These are phyloP conservation scores for Penicillium canescens DNA, from an alignment of 495 filamentous ascomycete species.

Conservation along the genomic window DNA sequence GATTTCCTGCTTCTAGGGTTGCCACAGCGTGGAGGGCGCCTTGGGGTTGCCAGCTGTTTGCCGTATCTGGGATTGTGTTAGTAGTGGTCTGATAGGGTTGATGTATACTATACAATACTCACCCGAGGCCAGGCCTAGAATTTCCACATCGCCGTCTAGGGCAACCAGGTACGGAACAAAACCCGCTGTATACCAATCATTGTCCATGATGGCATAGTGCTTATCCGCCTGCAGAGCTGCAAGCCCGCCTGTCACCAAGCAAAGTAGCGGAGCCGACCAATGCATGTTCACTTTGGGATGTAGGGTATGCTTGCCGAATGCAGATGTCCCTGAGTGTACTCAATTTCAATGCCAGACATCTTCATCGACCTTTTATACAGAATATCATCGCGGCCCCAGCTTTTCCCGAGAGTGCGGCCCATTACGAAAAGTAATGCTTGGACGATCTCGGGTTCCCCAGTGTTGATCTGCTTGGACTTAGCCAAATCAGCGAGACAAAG, in stretches of 20 bases:
- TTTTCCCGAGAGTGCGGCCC: not conserved
- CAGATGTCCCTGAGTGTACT: not conserved
- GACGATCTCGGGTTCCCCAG: no score
- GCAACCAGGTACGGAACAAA: slow-evolving; percentile 35
- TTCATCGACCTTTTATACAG: slow-evolving; percentile 14
- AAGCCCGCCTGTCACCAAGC: slow-evolving; percentile 10
- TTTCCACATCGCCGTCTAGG: slow-evolving; percentile 26
- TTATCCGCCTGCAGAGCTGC: slow-evolving; percentile 11
- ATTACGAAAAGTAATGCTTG: no score
- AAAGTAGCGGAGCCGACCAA: slow-evolving; percentile 15
- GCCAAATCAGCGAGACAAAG: slow-evolving; percentile 11
- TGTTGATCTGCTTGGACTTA: slow-evolving; percentile 11
- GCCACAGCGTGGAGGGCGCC: slow-evolving; percentile 31
- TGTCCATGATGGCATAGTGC: slow-evolving; percentile 33
- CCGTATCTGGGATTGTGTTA: slow-evolving; percentile 21
- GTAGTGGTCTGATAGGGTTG: not conserved
- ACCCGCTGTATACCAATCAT: slow-evolving; percentile 34
- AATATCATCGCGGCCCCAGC: not conserved
- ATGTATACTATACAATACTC: not conserved
- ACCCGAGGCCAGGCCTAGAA: slow-evolving; percentile 31
- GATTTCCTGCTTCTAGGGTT: slow-evolving; percentile 30
- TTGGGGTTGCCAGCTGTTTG: slow-evolving; percentile 34
- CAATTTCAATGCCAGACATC: not conserved
- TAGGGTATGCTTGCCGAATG: not conserved
- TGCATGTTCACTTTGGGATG: slow-evolving; percentile 9